Percentiles rank a stretch among this genome's conserved stretches.
Evolutionary conservation across 2,329 filamentous ascomycete species (phyloP).

Genomic region (Cryphonectria parasitica): DNA sequence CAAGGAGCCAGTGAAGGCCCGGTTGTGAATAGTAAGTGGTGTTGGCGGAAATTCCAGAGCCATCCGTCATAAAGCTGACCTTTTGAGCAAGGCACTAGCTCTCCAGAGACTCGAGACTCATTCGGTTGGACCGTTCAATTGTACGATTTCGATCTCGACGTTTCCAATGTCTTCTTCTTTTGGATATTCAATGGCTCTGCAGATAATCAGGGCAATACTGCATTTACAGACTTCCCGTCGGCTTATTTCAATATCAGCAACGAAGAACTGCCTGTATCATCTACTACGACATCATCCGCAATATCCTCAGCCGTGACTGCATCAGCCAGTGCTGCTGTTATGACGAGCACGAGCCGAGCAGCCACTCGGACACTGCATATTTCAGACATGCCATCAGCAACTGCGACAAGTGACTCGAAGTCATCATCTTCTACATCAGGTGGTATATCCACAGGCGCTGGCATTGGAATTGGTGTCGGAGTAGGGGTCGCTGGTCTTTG

Average conservation of each 20-base stretch:
- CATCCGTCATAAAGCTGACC: not conserved
- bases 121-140: constrained; percentile 31
- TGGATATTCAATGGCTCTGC: constrained; percentile 33
- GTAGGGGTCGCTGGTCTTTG: constrained; percentile 11
- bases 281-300: not conserved
- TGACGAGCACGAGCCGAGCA: not conserved
- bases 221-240: constrained; percentile 10
- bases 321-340: not conserved
- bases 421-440: not conserved
- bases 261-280: not conserved
- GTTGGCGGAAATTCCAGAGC: not conserved
- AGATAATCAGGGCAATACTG: constrained; percentile 23
- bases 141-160: constrained; percentile 27
- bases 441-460: constrained; percentile 14
- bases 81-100: not conserved
- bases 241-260: constrained; percentile 31
- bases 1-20: not conserved
- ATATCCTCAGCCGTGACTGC: not conserved
- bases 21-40: not conserved
- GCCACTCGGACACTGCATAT: not conserved
- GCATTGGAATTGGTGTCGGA: constrained; percentile 16
- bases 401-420: not conserved
- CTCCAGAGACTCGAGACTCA: constrained; percentile 1
- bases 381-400: not conserved
- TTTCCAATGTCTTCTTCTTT: constrained; percentile 31